Evolutionary conservation across 225 moss, liverwort and hornwort genomes (phyloP), one percentile per base, ranked within the genome.

Genomic region (Physcomitrium patens): DNA sequence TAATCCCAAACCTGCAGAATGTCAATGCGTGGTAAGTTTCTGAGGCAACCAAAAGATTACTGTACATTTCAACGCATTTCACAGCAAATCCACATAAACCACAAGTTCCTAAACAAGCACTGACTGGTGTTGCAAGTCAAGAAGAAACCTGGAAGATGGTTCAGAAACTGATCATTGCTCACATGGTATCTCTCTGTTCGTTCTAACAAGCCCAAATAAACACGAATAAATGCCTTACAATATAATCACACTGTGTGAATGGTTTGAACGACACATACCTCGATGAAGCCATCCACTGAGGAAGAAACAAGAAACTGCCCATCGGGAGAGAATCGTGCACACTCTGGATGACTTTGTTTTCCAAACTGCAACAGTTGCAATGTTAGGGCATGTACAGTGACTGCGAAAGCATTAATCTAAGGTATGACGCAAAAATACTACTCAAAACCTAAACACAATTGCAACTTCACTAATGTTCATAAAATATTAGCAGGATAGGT

Each of bases 321-420:
- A 67, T 99, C 97, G 5, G 97, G 95, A 20, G 97, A 99, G 84
- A 99, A 99, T 37, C 91, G 86, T 8, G 97, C 97, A 79, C 91
- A 91, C 76, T 99, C 97, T 9, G 97, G 97, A 84, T 99, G 97
- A 81, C 94, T 99, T 72, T 95, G 97, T 81, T 99, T 99, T 8
- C 97, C 94, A 75, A 99, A 94, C 94, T 94, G 92, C 78, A 82
- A 47, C 67, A 78, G 7, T 75, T 22, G 63, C 57, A 63, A 68
- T 51, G 3, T 1, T 16, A 63, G 16, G 28, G 42, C 18, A 8
- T 14, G 55, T 68, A 70, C 70, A 63, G 62, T 68, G 31, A 49
- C 47, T 76, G 26, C 11, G 20, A 41, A 59, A 31, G 16, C 28
- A 15, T 31, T 31, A 59, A 71, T 15, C 63, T 23, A 10, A 7